Percentiles rank a stretch among this genome's conserved stretches.
Conservation (phyloP, 805 yeast species). For the Metschnikowia proteae region DNA sequence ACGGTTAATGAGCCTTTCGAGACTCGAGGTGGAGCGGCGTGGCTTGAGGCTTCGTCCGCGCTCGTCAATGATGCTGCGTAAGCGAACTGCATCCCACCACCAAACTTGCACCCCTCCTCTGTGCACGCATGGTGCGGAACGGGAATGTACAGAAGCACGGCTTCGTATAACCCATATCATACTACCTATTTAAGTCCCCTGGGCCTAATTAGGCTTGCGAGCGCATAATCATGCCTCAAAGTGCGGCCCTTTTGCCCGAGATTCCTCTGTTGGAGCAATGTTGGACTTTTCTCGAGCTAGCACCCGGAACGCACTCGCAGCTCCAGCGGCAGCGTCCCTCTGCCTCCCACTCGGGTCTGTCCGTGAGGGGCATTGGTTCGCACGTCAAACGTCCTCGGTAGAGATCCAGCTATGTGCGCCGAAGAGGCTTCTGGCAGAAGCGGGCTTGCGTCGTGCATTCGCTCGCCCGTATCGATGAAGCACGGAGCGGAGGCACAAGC, state of each 20-base stretch:
- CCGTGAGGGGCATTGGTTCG: background rate
- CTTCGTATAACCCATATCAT: background rate
- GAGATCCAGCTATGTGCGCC: background rate
- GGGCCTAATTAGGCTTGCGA: slow-evolving; percentile 7
- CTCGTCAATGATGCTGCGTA: background rate
- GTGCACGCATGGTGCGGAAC: slow-evolving; percentile 7
- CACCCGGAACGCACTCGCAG: background rate
- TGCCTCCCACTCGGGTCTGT: background rate
- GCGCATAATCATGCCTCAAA: background rate
- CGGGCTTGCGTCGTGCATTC: background rate
- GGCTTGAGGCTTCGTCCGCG: background rate
- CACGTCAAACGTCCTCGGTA: background rate
- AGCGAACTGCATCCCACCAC: background rate
- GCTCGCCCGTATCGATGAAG: slow-evolving; percentile 1
- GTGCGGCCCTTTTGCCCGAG: background rate
- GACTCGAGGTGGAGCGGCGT: background rate
- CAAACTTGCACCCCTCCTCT: slow-evolving; percentile 5
- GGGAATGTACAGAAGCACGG: background rate
- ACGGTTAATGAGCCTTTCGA: no score
- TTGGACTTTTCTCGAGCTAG: background rate
- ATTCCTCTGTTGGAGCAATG: background rate
- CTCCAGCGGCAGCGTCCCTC: background rate
- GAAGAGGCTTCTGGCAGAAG: background rate
- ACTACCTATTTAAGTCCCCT: slow-evolving; percentile 6
- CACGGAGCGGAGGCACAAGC: background rate